Evolutionary conservation across 306 rosid genomes (phyloP).

Genomic region (Rubus parviflorus): DNA sequence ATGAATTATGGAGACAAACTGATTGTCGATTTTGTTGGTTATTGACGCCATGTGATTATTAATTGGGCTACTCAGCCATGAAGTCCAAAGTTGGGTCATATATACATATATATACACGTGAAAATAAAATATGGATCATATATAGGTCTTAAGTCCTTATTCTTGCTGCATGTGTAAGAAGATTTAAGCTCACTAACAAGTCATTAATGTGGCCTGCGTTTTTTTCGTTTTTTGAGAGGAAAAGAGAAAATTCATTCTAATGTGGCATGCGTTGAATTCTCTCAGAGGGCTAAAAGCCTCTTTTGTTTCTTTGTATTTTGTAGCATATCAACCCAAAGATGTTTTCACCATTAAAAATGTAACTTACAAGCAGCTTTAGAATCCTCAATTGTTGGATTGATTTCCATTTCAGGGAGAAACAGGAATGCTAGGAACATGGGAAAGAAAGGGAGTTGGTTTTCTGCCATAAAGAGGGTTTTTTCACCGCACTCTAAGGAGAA

Average conservation of each 20-base stretch:
- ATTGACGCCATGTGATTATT: not conserved
- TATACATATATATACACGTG: no score
- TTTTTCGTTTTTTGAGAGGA: no score
- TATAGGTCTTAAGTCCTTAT: not conserved
- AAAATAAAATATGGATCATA: not conserved
- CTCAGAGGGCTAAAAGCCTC: not conserved
- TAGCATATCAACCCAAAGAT: not conserved
- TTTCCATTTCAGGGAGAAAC: conserved; percentile 46
- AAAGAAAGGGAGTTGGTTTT: conserved; percentile 93
- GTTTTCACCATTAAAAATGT: not conserved
- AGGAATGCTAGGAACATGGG: conserved; percentile 94
- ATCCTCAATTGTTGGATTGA: conserved; percentile 21
- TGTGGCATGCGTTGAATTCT: not conserved
- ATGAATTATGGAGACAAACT: not conserved
- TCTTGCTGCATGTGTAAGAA: not conserved
- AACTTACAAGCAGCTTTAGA: not conserved
- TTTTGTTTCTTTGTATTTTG: not conserved
- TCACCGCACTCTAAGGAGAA: conserved; percentile 81
- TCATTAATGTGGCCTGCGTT: not conserved
- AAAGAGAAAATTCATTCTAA: no score
- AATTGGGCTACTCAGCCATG: not conserved
- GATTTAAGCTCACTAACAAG: not conserved
- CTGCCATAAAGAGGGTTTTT: conserved; percentile 87
- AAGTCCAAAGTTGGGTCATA: not conserved
- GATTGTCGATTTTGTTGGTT: not conserved